Percentiles rank a stretch among this genome's conserved stretches.
Evolutionary conservation across 768 basidiomycete species (phyloP).

Genomic region (Trametes cubensis): DNA sequence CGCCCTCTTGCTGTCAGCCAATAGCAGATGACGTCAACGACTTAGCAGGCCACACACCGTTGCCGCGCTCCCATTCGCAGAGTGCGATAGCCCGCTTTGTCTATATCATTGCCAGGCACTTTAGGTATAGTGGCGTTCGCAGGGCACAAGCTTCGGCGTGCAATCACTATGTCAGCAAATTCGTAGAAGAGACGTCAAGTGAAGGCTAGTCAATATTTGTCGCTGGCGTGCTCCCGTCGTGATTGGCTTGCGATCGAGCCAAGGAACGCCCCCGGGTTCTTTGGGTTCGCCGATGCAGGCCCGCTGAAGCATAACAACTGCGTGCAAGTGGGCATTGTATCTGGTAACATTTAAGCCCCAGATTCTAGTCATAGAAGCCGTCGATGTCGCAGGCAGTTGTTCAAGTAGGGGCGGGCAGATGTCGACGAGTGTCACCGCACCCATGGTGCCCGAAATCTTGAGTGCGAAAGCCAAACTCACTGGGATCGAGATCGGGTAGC

Average conservation of each 20-base stretch:
- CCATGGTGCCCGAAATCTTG: not conserved
- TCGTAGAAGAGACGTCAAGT: not conserved
- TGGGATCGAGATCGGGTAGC: not conserved
- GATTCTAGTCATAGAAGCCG: too few relatives aligned
- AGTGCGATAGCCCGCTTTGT: not conserved
- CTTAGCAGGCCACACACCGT: slow-evolving; percentile 3
- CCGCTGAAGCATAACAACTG: too few relatives aligned
- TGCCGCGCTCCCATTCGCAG: not conserved
- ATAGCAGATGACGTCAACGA: slow-evolving; percentile 19
- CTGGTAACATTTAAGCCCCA: too few relatives aligned
- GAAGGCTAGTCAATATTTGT: not conserved
- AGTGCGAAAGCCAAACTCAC: not conserved
- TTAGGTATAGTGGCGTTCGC: not conserved
- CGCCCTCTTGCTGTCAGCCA: slow-evolving; percentile 12
- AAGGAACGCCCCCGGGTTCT: too few relatives aligned
- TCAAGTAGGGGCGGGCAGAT: not conserved
- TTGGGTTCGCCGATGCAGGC: too few relatives aligned
- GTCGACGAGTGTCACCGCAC: not conserved
- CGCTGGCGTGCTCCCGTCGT: not conserved
- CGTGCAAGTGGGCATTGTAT: too few relatives aligned
- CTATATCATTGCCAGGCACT: not conserved
- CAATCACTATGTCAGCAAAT: too few relatives aligned
- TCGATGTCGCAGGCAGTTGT: too few relatives aligned
- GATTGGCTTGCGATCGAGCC: too few relatives aligned
- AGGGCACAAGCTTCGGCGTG: not conserved